Conservation (phyloP, 192 early-diverging fungal species). For the Mortierella antarctica region DNA sequence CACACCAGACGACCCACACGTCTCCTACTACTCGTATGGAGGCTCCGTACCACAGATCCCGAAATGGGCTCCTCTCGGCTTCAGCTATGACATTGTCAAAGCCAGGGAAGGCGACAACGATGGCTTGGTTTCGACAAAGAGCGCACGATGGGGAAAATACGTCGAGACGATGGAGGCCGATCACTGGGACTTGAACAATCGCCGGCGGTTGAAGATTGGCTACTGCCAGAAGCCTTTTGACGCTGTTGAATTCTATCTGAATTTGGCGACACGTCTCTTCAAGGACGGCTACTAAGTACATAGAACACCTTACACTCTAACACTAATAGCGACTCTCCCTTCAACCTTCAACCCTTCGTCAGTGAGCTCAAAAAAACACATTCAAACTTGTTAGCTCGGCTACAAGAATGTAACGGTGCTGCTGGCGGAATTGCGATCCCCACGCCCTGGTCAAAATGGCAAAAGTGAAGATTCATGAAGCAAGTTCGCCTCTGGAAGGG, state of each 20-base stretch:
- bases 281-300: constrained; percentile 67
- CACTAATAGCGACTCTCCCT: not conserved
- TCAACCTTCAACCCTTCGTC: not conserved
- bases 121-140: constrained; percentile 85
- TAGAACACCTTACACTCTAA: not conserved
- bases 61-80: constrained; percentile 76
- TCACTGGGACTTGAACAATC: constrained; percentile 88
- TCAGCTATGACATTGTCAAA: constrained; percentile 83
- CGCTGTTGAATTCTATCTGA: constrained; percentile 77
- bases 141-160: constrained; percentile 92
- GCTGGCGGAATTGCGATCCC: no score
- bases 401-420: no score
- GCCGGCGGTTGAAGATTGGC: constrained; percentile 56
- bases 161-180: constrained; percentile 83
- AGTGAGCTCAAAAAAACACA: not conserved
- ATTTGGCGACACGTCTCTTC: constrained; percentile 72
- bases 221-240: constrained; percentile 65
- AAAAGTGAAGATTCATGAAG: no score
- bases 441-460: no score
- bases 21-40: constrained; percentile 87
- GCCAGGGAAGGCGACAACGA: constrained; percentile 90
- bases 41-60: constrained; percentile 75
- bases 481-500: no score
- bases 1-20: constrained; percentile 80
- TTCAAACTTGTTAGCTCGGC: no score